Conservation (phyloP, 2,329 filamentous ascomycete genomes). For the Lachnellula occidentalis region DNA sequence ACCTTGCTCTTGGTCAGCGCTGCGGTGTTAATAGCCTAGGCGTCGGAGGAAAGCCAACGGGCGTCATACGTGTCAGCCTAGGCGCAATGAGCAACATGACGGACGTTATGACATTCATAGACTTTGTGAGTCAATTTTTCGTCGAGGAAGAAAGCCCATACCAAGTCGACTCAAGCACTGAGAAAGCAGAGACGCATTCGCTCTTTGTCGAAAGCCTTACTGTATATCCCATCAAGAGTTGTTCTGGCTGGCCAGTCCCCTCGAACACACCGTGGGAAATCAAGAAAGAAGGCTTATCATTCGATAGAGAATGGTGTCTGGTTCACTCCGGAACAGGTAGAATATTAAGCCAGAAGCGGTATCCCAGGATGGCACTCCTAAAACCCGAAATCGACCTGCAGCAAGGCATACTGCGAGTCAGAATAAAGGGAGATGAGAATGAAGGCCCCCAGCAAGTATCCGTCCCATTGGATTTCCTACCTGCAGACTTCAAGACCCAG, state of each 20-base stretch:
- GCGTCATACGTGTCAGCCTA: conserved; percentile 77
- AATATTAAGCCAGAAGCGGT: conserved; percentile 81
- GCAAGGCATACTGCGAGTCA: conserved; percentile 58
- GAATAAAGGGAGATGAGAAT: conserved; percentile 35
- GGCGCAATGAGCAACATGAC: conserved; percentile 80
- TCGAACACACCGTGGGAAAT: conserved; percentile 65
- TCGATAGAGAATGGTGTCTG: conserved; percentile 96
- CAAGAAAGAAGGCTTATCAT: conserved; percentile 74
- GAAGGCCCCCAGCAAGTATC: not conserved
- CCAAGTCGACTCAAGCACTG: not conserved
- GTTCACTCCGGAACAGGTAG: conserved; percentile 80
- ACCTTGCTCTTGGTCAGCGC: conserved; percentile 78
- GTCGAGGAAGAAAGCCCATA: conserved; percentile 13
- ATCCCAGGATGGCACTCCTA: conserved; percentile 82
- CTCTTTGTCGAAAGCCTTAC: conserved; percentile 58
- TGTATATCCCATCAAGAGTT: conserved; percentile 93
- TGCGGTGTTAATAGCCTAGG: conserved; percentile 78
- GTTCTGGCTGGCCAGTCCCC: conserved; percentile 71
- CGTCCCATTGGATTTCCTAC: not conserved
- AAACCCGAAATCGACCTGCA: conserved; percentile 68
- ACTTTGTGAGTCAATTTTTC: conserved; percentile 67
- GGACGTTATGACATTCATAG: conserved; percentile 68
- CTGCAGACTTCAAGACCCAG: not conserved
- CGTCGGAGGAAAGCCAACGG: conserved; percentile 70
- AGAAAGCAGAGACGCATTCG: not conserved